Percentiles rank a stretch among this genome's conserved stretches.
Evolutionary conservation across 73 alveolate species (phyloP).

Genomic region (Symbiodinium natans): DNA sequence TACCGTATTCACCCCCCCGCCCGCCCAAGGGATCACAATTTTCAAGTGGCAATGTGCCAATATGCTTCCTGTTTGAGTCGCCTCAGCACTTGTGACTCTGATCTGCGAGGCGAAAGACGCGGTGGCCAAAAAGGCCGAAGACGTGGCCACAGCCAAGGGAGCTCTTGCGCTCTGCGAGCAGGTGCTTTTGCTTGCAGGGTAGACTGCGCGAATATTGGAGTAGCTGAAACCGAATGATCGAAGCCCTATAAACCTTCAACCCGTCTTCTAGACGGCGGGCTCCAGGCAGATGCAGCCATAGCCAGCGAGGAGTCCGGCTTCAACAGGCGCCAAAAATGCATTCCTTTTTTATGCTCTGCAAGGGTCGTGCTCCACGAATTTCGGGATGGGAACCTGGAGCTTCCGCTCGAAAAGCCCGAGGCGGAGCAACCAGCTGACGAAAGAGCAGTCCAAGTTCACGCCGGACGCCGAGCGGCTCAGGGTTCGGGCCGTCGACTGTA

Average conservation of each 20-base stretch:
- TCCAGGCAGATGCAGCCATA: neutral
- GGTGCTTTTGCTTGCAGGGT: neutral
- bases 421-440: conserved; percentile 50
- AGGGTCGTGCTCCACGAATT: too few relatives aligned
- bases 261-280: too few relatives aligned
- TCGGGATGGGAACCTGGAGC: too few relatives aligned
- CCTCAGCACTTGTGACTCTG: too few relatives aligned
- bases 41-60: too few relatives aligned
- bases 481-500: too few relatives aligned
- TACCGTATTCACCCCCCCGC: too few relatives aligned
- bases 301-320: neutral
- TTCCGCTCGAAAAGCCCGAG: neutral
- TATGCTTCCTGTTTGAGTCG: too few relatives aligned
- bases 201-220: neutral
- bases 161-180: neutral
- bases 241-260: too few relatives aligned
- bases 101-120: conserved; percentile 20
- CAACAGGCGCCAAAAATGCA: neutral
- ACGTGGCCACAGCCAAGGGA: neutral
- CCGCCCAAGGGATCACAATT: too few relatives aligned
- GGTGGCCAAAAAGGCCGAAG: conserved; percentile 18
- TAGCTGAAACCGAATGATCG: neutral
- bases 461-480: neutral
- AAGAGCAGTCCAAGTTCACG: conserved; percentile 72
- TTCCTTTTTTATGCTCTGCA: too few relatives aligned